Evolutionary conservation across 257 asterid genomes (phyloP).

Genomic region (Solanum pimpinellifolium): DNA sequence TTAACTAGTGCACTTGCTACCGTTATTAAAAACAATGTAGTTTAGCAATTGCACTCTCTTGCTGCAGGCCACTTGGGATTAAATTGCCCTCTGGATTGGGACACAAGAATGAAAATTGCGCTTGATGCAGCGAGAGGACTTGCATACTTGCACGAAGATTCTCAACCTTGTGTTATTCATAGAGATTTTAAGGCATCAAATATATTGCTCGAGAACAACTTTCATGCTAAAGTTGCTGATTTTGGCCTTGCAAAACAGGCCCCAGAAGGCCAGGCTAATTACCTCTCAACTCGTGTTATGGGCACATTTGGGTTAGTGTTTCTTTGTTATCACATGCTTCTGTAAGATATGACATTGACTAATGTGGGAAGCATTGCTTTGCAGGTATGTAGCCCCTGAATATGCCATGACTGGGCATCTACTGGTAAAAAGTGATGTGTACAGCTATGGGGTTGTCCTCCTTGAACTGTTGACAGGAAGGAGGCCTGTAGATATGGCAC

Average conservation of each 20-base stretch:
- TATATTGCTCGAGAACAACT: constrained; percentile 86
- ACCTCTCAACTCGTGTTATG: constrained; percentile 96
- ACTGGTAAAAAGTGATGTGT: constrained; percentile 93
- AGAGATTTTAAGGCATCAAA: constrained; percentile 96
- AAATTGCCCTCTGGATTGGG: constrained; percentile 95
- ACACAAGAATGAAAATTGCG: constrained; percentile 92
- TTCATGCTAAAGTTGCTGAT: constrained; percentile 94
- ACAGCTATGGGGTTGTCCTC: constrained; percentile 96
- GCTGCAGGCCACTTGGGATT: constrained; percentile 82
- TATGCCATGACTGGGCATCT: constrained; percentile 99
- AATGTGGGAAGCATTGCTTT: constrained; percentile 4
- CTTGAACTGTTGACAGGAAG: constrained; percentile 88
- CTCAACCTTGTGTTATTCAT: constrained; percentile 97
- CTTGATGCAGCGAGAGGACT: constrained; percentile 99
- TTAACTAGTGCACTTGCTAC: background rate
- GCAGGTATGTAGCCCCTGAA: constrained; percentile 93
- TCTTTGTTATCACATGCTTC: background rate
- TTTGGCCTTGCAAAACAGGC: constrained; percentile 97
- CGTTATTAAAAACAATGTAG: background rate
- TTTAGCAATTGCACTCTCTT: constrained; percentile 1
- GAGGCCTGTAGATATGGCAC: constrained; percentile 95
- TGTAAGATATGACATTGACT: background rate
- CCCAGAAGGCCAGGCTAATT: constrained; percentile 87
- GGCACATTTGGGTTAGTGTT: constrained; percentile 92
- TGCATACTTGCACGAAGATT: constrained; percentile 95